Base-by-base conservation (phyloP, 2,329 filamentous ascomycete genomes). In the Aspergillus ibericus region DNA sequence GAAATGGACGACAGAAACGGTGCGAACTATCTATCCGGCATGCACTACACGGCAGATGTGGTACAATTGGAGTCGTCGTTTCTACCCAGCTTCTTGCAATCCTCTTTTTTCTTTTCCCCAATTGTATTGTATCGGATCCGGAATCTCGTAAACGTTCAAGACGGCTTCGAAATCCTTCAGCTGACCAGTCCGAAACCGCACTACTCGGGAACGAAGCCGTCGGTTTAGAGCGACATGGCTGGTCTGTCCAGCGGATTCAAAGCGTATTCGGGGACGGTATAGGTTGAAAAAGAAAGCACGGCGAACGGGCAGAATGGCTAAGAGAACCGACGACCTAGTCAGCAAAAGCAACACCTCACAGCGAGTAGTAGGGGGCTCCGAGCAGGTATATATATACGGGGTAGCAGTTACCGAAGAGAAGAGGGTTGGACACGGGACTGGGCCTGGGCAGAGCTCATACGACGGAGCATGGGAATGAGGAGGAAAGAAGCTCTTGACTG, bases 141-240 rank as follows among this genome's bases (percentile, higher is more conserved):
- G 27, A 47, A 55, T 48, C 59, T 53, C 42, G 51, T 38, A 57
- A 44, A n/a, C 55, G 49, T 49, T 57, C 52, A 49, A 38, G 59
- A 57, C 47, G 47, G 53, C 51, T 58, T 63, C 58, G 56, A 59
- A 62, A 50, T 53, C 66, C 65, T 65, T 63, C 61, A 61, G 61
- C 61, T 62, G 58, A 66, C 67, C 58, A 62, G 64, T 59, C 56
- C 64, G 56, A 60, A 65, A 53, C 60, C 53, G 60, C 32, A 59
- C 59, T 58, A 63, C 60, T 62, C 62, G 56, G 54, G 57, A 49
- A 52, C 53, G 56, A 57, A 59, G 56, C 53, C 53, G 61, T 44
- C 42, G 27, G 47, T 55, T 66, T 68, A 73, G 52, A 72, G 67
- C 60, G 66, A 64, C 71, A 74, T 73, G 68, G 53, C 66, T 63